Evolutionary conservation across 768 basidiomycete genomes (phyloP).

Genomic region (Phanerochaete carnosa): DNA sequence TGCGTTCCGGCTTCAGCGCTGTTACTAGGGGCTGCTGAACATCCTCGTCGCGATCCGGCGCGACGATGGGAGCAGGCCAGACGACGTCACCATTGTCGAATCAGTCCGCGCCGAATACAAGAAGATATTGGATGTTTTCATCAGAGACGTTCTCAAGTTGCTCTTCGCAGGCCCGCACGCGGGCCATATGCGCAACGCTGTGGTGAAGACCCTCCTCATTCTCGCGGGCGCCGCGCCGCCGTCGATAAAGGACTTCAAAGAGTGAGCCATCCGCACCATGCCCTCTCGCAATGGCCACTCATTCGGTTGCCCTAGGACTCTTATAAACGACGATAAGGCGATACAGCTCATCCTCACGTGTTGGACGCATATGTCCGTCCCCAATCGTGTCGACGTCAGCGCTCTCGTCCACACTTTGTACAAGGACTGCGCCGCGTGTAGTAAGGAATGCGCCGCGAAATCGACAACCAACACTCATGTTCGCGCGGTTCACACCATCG

Average conservation of each 20-base stretch:
- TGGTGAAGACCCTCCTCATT: background rate
- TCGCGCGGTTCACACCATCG: background rate
- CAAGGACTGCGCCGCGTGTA: background rate
- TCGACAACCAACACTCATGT: background rate
- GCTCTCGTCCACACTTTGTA: background rate
- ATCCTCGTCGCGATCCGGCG: background rate
- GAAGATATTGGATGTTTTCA: background rate
- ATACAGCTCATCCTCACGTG: background rate
- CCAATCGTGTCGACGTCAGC: background rate
- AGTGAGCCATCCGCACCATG: background rate
- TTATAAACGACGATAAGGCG: background rate
- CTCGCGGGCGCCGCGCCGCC: background rate
- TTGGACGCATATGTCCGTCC: conserved; percentile 2
- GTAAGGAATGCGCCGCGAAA: background rate
- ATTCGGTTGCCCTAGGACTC: background rate
- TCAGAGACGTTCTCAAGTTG: background rate
- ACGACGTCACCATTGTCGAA: background rate
- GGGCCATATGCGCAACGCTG: background rate
- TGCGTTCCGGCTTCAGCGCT: background rate
- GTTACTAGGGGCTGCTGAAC: conserved; percentile 1
- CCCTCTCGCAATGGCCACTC: background rate
- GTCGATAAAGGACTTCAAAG: background rate
- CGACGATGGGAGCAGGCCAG: background rate
- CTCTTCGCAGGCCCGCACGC: background rate
- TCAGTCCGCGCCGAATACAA: background rate